These are phyloP conservation scores for Purpureocillium lavendulum DNA, from an alignment of 2,329 filamentous ascomycete species.

Conservation along the genomic window DNA sequence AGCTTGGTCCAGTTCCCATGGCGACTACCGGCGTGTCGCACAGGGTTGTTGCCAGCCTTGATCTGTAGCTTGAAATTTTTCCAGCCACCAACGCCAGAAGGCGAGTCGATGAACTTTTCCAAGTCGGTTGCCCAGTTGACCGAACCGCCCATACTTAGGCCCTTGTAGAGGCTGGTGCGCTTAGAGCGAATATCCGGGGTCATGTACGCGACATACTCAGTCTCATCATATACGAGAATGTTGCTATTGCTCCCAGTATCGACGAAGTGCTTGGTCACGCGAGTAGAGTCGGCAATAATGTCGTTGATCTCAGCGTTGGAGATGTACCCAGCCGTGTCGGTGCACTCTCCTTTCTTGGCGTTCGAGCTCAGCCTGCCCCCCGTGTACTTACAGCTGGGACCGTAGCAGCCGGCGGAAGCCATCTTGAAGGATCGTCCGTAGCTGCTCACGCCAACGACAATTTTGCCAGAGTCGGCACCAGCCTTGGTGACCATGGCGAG, in stretches of 20 bases:
- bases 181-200: constrained; percentile 4
- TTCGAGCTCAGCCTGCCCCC: constrained; percentile 3
- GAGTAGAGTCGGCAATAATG: constrained; percentile 1
- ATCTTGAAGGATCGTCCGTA: constrained; percentile 23
- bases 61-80: constrained; percentile 7
- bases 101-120: constrained; percentile 11
- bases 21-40: constrained; percentile 6
- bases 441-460: constrained; percentile 20
- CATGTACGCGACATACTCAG: constrained; percentile 14
- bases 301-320: no score
- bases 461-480: constrained; percentile 17
- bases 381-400: no score
- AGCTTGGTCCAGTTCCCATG: constrained; percentile 15
- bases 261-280: constrained; percentile 6
- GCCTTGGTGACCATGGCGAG: constrained; percentile 27
- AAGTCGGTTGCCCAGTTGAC: constrained; percentile 15
- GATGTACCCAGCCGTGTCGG: no score
- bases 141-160: constrained; percentile 11
- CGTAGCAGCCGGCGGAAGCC: constrained; percentile 11
- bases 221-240: constrained; percentile 12
- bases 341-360: no score
- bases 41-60: constrained; percentile 9
- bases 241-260: constrained; percentile 8
- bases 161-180: constrained; percentile 5
- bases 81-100: constrained; percentile 9